A percentile compares a stretch with the other conserved stretches of the same genome.
These are phyloP conservation scores for Penicillium paradoxum DNA, from an alignment of 495 filamentous ascomycete genomes.

Conservation along the genomic window DNA sequence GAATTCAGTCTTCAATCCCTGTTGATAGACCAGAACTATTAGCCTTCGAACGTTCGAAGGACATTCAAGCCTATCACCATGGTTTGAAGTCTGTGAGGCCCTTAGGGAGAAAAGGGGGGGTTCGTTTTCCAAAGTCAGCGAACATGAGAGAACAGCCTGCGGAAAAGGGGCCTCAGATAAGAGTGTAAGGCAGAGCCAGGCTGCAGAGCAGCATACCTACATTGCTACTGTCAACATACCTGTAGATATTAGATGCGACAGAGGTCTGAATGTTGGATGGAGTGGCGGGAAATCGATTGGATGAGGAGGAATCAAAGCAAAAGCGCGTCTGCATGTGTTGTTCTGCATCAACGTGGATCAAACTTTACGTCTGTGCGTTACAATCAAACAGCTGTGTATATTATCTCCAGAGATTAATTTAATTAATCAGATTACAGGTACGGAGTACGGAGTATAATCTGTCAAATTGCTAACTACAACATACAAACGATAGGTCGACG, in stretches of 20 bases:
- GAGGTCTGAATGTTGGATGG: background rate
- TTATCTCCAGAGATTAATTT: background rate
- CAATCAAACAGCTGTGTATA: background rate
- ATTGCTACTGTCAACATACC: background rate
- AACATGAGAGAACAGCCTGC: background rate
- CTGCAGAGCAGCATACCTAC: background rate
- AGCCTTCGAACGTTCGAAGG: background rate
- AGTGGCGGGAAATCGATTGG: constrained; percentile 2
- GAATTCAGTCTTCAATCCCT: background rate
- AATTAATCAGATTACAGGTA: background rate
- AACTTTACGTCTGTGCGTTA: constrained; percentile 1
- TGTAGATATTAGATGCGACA: background rate
- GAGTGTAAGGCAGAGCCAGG: background rate
- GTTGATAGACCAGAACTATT: background rate
- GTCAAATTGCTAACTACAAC: no score
- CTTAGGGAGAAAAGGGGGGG: no score
- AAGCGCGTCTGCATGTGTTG: constrained; percentile 8
- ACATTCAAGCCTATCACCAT: background rate
- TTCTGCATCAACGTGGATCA: constrained; percentile 1
- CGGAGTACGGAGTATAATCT: no score
- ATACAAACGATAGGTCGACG: no score
- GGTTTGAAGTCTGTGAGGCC: background rate
- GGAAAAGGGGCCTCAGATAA: background rate
- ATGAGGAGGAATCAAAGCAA: background rate
- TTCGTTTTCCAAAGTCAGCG: background rate